Base-by-base conservation (phyloP, 2,329 filamentous ascomycete genomes). In the Alternaria atra region DNA sequence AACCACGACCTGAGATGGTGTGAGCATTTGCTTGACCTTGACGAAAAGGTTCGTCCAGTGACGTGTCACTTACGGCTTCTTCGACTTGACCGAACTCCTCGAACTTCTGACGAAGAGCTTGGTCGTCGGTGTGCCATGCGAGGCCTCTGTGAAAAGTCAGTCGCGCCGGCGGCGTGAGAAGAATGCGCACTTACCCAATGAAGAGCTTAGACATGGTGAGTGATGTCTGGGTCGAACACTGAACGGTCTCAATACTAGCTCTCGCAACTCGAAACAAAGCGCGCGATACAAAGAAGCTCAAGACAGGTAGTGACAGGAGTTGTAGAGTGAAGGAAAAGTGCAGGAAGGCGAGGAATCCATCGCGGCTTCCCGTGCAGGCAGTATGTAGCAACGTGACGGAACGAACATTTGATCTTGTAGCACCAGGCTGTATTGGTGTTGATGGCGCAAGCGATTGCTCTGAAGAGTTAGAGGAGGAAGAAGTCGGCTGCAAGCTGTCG, bases 51-150 rank as follows among this genome's bases (percentile, higher is more conserved):
- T 27, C n/a, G 44, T 40, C n/a, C 48, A 39, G 47, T 35, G 27
- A n/a, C 9, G 25, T 46, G 46, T 47, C 48, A 91, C 93, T 81
- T 87, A 98, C 95, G 73, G 95, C 95, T 88, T 99, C 94, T 80
- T 97, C 93, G 70, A 99, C 91, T 42, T 85, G 84, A 63, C 94
- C 94, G 77, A 92, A 97, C 80, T 95, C 90, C 80, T 94, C 90
- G 80, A 99, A 99, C 82, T 97, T 97, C 77, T 90, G 84, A 76
- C 92, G 91, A 69, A 99, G 85, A 70, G 92, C 93, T 44, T 83
- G 82, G 82, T 98, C 94, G 81, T 96, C 93, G 67, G 95, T 99
- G 84, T 97, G 94, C 95, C 95, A 99, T 76, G 95, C 93, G 72
- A 99, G 93, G 86, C 95, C 95, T 77, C 94, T 97, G 76, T 40